Conservation (phyloP, 2,329 filamentous ascomycete genomes). For the Epichloe glyceriae region DNA sequence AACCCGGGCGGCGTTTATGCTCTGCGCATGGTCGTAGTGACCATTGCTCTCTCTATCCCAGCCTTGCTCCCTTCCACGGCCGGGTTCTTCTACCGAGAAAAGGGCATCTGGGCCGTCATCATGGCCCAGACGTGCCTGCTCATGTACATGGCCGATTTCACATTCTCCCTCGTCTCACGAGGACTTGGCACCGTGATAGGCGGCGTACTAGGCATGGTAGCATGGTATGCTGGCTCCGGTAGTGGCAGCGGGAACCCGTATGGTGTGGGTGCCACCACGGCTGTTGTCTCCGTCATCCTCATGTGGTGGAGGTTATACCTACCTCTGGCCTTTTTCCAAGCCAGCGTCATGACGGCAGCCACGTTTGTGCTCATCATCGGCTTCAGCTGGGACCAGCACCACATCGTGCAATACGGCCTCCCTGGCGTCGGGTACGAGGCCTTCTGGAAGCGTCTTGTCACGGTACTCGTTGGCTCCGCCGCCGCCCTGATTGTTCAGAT, state of each 20-base stretch:
- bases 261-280: conserved; percentile 33
- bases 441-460: conserved; percentile 33
- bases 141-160: conserved; percentile 38
- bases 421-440: conserved; percentile 33
- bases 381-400: conserved; percentile 32
- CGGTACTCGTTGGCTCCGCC: conserved; percentile 30
- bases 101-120: conserved; percentile 38
- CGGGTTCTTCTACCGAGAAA: conserved; percentile 38
- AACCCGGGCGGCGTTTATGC: conserved; percentile 32
- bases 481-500: conserved; percentile 32
- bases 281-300: conserved; percentile 21
- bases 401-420: conserved; percentile 29
- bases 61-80: conserved; percentile 27
- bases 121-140: conserved; percentile 35
- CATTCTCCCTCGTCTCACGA: conserved; percentile 29
- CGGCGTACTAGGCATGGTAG: conserved; percentile 30
- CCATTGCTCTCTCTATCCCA: conserved; percentile 29
- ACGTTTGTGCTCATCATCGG: conserved; percentile 32
- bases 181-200: conserved; percentile 31
- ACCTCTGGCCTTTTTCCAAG: conserved; percentile 15
- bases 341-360: conserved; percentile 18
- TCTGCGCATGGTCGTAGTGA: conserved; percentile 33
- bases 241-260: conserved; percentile 34
- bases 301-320: conserved; percentile 24
- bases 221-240: conserved; percentile 40